Percentiles rank a stretch among this genome's conserved stretches.
Evolutionary conservation across 441 rosid genomes (phyloP).

Genomic region (Euphorbia schlechtendalii): DNA sequence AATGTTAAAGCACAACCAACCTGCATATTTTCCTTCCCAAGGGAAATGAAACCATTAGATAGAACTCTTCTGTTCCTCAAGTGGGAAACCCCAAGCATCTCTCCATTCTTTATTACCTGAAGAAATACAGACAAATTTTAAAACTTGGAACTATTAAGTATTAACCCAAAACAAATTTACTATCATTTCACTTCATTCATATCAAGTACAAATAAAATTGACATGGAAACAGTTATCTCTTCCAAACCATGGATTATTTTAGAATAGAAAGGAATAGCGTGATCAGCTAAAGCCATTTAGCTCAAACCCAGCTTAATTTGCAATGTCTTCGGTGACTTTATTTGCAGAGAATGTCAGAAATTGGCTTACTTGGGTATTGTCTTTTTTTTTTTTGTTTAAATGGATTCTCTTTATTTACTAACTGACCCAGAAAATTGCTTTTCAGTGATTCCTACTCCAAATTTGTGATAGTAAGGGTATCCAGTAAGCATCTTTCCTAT

Average conservation of each 20-base stretch:
- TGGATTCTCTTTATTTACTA: neutral
- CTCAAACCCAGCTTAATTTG: neutral
- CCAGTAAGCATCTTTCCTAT: neutral
- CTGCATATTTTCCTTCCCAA: slow-evolving; percentile 94
- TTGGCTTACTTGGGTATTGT: neutral
- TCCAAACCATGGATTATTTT: neutral
- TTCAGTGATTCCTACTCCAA: neutral
- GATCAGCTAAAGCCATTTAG: neutral
- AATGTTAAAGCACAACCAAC: slow-evolving; percentile 34
- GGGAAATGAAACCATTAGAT: slow-evolving; percentile 84
- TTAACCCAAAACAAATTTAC: neutral
- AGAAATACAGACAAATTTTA: slow-evolving; percentile 16
- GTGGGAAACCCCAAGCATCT: slow-evolving; percentile 99
- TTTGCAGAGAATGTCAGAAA: neutral
- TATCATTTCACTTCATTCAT: neutral
- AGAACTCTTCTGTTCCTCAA: slow-evolving; percentile 88
- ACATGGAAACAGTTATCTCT: neutral
- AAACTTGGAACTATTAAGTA: neutral
- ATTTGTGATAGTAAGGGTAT: neutral
- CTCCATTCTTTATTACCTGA: slow-evolving; percentile 97
- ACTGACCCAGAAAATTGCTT: neutral
- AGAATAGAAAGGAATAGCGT: neutral
- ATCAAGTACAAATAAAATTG: neutral
- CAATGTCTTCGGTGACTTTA: neutral
- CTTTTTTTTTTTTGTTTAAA: no score